Base-by-base conservation (phyloP, 495 filamentous ascomycete species). In the Neurospora africana region DNA sequence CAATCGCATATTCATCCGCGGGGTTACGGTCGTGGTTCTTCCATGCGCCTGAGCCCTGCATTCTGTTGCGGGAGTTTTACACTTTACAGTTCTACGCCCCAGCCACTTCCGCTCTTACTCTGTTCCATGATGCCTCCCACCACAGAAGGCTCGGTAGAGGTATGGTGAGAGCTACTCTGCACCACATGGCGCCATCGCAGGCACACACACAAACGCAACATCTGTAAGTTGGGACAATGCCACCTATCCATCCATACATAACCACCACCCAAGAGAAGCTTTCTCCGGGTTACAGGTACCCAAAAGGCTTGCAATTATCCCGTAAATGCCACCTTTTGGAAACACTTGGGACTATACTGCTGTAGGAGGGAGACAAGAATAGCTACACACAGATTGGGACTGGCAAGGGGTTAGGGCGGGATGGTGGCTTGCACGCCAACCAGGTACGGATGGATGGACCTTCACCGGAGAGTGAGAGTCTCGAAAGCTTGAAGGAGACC, bases 311-410 rank as follows among this genome's bases (percentile, higher is more conserved):
- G 37, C 9, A 38, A 2, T 9, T 38, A 38, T 38, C 37, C 37
- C 37, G 10, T 38, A 9, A 10, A 11, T 38, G 37, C 37, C 11
- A 38, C 8, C 2, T 11, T 38, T 38, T 3, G 9, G 9, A 38
- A 38, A 11, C 2, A 38, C 37, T 9, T 11, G 10, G 37, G 37
- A 11, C 37, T 38, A 38, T 38, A 38, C 37, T 38, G 37, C 37
- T 38, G 37, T 38, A 11, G 37, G 37, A 10, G 11, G 72, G 40
- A 43, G 40, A 73, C 44, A 35, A 71, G 37, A 73, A 73, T 73
- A 73, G 72, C 72, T 73, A 70, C 68, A 71, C 23, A 70, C 70
- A 73, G 7, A 73, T 58, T 58, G 47, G 47, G 13, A 27, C n/a
- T 13, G 21, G 44, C 21, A 53, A 53, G 21, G 21, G 44, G 21